These are phyloP conservation scores for Ustilago curta DNA, from an alignment of 1,284 basidiomycete genomes.

Conservation along the genomic window DNA sequence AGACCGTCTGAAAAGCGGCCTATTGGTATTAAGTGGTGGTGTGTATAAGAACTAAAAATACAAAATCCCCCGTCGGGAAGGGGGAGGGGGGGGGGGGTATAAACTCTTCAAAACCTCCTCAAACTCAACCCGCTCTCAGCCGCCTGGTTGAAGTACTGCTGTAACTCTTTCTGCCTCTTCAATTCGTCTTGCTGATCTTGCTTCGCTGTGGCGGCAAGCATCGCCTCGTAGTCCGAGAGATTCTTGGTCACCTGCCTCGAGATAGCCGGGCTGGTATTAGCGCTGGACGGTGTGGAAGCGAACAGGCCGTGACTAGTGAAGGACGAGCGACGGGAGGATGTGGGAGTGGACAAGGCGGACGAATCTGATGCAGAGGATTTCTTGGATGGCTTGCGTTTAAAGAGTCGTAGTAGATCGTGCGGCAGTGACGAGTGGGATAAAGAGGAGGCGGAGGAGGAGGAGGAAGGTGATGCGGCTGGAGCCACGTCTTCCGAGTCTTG, in stretches of 20 bases:
- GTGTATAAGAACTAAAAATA: slow-evolving; percentile 14
- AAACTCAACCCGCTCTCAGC: slow-evolving; percentile 28
- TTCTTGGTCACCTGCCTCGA: slow-evolving; percentile 38
- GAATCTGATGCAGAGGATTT: slow-evolving; percentile 20
- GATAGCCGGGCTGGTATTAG: slow-evolving; percentile 42
- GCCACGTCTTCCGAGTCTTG: slow-evolving; percentile 31
- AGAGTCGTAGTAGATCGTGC: slow-evolving; percentile 29
- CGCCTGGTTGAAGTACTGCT: slow-evolving; percentile 37
- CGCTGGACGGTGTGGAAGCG: slow-evolving; percentile 31
- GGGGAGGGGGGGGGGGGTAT: too few species aligned
- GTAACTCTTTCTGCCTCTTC: slow-evolving; percentile 28
- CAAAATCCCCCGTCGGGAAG: slow-evolving; percentile 6
- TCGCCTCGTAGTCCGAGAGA: slow-evolving; percentile 35
- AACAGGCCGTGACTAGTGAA: slow-evolving; percentile 36
- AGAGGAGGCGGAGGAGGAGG: slow-evolving; percentile 9
- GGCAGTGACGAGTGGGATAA: slow-evolving; percentile 10
- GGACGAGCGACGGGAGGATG: slow-evolving; percentile 34
- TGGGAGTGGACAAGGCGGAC: slow-evolving; percentile 32
- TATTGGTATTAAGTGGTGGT: slow-evolving; percentile 23
- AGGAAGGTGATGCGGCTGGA: not conserved
- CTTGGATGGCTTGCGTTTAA: slow-evolving; percentile 24
- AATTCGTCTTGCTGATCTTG: slow-evolving; percentile 29
- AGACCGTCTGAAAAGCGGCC: not conserved
- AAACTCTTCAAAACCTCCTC: slow-evolving; percentile 28
- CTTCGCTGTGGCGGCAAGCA: slow-evolving; percentile 25